These are phyloP conservation scores for Alternaria brassicae DNA, from an alignment of 2,329 filamentous ascomycete genomes.

Conservation along the genomic window DNA sequence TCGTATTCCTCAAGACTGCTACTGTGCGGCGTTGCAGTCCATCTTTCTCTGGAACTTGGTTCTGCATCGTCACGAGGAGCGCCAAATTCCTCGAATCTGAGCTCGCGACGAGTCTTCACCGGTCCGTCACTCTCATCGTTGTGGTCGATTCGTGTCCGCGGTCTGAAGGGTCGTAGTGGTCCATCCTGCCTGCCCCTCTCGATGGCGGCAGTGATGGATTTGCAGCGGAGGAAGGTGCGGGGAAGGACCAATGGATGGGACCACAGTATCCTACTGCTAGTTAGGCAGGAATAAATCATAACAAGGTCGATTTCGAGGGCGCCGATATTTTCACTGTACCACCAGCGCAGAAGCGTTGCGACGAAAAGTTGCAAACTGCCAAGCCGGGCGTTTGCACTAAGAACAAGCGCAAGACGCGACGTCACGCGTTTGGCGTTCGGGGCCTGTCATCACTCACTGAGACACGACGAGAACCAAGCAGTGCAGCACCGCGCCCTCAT, in stretches of 20 bases:
- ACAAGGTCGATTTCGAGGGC: constrained; percentile 7
- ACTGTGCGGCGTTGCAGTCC: neutral
- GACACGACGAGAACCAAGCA: neutral
- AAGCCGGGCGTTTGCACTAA: constrained; percentile 12
- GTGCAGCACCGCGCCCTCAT: neutral
- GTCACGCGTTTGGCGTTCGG: constrained; percentile 19
- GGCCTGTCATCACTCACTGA: neutral
- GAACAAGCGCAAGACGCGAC: constrained; percentile 12
- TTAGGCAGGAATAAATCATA: constrained; percentile 30
- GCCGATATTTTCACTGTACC: neutral
- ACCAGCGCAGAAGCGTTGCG: neutral
- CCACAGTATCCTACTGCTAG: constrained; percentile 26
- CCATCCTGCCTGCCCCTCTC: constrained; percentile 35
- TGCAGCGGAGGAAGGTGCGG: constrained; percentile 34
- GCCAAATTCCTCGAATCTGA: constrained; percentile 16
- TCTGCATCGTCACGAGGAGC: constrained; percentile 8
- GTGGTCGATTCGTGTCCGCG: constrained; percentile 12
- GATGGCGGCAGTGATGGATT: constrained; percentile 44
- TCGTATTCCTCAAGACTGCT: neutral
- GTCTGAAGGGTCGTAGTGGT: constrained; percentile 17
- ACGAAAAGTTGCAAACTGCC: constrained; percentile 14
- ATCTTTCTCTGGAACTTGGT: neutral
- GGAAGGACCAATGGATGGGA: constrained; percentile 21
- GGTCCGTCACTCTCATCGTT: neutral
- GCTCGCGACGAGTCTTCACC: constrained; percentile 9